These are phyloP conservation scores for Avena eriantha DNA, from an alignment of 176 grass and related monocot genomes.

Conservation along the genomic window DNA sequence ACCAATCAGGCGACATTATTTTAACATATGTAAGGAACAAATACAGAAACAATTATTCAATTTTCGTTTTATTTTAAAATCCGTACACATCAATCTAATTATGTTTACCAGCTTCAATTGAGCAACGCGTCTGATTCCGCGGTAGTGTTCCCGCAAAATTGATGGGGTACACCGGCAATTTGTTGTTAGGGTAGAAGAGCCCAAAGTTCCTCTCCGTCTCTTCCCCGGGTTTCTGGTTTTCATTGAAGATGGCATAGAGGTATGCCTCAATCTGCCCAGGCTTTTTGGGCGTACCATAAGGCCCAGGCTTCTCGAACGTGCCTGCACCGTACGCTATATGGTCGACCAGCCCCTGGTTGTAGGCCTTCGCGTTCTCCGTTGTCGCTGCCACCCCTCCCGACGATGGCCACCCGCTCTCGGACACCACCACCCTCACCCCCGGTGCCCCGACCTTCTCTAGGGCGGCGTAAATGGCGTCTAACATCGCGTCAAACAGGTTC, in stretches of 20 bases:
- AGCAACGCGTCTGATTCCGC: too few relatives aligned
- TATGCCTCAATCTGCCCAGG: not conserved
- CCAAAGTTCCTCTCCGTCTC: not conserved
- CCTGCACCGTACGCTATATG: not conserved
- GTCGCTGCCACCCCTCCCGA: not conserved
- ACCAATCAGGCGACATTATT: too few relatives aligned
- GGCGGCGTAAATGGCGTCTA: not conserved
- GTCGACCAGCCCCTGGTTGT: not conserved
- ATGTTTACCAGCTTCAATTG: too few relatives aligned
- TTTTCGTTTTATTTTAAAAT: too few relatives aligned
- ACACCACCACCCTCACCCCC: not conserved
- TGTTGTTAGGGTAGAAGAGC: not conserved
- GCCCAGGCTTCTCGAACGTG: too few relatives aligned
- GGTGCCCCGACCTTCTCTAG: not conserved
- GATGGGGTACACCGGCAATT: not conserved
- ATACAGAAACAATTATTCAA: too few relatives aligned
- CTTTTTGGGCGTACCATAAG: not conserved
- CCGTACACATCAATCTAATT: too few relatives aligned
- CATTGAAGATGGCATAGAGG: not conserved
- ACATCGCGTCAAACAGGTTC: slow-evolving; percentile 43
- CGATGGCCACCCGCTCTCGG: not conserved
- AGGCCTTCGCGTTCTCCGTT: not conserved
- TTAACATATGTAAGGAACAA: too few relatives aligned
- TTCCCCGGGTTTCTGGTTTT: not conserved
- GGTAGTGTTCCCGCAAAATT: not conserved